Percentiles rank a stretch among this genome's conserved stretches.
Evolutionary conservation across 176 grass and related monocot genomes (phyloP).

Genomic region (Triticum timopheevii): DNA sequence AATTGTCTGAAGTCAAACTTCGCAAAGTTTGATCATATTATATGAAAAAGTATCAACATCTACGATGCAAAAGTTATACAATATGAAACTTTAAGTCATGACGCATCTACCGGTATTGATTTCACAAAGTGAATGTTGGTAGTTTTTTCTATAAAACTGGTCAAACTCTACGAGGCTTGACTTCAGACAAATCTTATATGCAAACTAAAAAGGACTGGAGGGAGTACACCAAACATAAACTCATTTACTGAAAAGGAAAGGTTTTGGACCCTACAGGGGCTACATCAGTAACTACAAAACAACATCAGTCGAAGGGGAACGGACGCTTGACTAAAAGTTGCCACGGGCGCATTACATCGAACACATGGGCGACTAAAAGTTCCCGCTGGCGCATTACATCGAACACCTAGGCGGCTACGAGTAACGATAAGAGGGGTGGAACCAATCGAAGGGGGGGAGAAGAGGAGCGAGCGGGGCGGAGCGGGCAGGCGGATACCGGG

Average conservation of each 20-base stretch:
- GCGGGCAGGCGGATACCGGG: slow-evolving; percentile 22
- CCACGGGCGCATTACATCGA: neutral
- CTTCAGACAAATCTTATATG: too few relatives aligned
- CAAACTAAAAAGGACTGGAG: too few relatives aligned
- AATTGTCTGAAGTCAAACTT: too few relatives aligned
- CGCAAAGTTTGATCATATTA: too few relatives aligned
- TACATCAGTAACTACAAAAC: neutral
- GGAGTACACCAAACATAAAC: neutral
- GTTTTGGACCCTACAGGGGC: neutral
- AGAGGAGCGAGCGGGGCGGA: neutral
- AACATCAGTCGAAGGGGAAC: neutral
- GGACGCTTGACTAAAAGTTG: neutral
- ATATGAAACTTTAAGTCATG: too few relatives aligned
- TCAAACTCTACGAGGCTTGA: too few relatives aligned
- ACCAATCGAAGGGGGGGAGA: neutral
- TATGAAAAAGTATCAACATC: too few relatives aligned
- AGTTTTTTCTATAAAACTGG: too few relatives aligned
- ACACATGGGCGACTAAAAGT: neutral
- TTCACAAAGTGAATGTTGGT: too few relatives aligned
- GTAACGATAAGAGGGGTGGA: neutral
- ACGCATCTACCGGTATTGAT: too few relatives aligned
- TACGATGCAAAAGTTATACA: too few relatives aligned
- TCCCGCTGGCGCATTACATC: neutral
- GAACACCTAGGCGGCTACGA: slow-evolving; percentile 13
- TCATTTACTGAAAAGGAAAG: neutral